Percentiles rank a stretch among this genome's conserved stretches.
Evolutionary conservation across 202 grass and related monocot species (phyloP).

Genomic region (Elaeis oleifera): DNA sequence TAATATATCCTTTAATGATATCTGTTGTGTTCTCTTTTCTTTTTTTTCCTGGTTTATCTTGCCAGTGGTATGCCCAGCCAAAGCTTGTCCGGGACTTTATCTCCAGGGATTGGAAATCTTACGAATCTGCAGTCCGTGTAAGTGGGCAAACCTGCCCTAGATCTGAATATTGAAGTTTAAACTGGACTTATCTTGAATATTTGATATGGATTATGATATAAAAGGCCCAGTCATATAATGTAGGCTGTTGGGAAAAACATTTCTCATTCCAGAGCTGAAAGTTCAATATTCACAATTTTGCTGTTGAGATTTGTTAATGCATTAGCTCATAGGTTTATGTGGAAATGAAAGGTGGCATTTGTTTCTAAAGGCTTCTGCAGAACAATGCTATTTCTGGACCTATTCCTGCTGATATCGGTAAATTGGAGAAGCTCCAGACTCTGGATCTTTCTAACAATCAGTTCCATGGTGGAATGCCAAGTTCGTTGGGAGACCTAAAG

Average conservation of each 20-base stretch:
- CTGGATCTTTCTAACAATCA: conserved; percentile 88
- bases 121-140: conserved; percentile 89
- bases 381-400: conserved; percentile 78
- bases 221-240: no score
- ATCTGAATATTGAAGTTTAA: conserved; percentile 6
- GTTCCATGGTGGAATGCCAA: conserved; percentile 65
- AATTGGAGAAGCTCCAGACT: conserved; percentile 67
- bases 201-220: no score
- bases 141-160: conserved; percentile 3
- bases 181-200: not conserved
- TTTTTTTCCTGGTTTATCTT: not conserved
- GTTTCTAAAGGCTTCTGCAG: conserved; percentile 53
- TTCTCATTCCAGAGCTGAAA: no score
- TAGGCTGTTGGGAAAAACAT: no score
- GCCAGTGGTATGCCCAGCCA: conserved; percentile 83
- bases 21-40: not conserved
- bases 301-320: no score
- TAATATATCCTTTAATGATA: not conserved
- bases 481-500: conserved; percentile 59
- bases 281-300: no score
- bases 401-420: conserved; percentile 64
- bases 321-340: no score
- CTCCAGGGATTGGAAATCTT: conserved; percentile 75
- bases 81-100: conserved; percentile 68
- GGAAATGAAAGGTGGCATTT: not conserved